A percentile compares a stretch with the other conserved stretches of the same genome.
Conservation (phyloP, 1,139 yeast genomes). For the Taphrina sp. region DNA sequence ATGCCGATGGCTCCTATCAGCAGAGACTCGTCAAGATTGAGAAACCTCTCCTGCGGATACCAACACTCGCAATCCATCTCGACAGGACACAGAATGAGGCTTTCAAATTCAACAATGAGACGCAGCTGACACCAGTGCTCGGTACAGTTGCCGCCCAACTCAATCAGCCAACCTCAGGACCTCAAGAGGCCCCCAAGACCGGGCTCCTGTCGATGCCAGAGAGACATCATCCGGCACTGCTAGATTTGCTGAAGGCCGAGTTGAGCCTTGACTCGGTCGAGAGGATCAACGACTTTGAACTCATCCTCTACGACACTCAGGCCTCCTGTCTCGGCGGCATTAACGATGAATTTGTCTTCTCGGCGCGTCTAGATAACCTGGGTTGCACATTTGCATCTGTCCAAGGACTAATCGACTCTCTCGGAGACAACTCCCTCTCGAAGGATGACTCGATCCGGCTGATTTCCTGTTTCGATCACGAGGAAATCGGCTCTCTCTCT, state of each 20-base stretch:
- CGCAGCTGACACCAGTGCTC: slow-evolving; percentile 81
- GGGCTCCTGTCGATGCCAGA: slow-evolving; percentile 43
- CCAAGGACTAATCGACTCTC: slow-evolving; percentile 63
- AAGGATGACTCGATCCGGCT: slow-evolving; percentile 59
- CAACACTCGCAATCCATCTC: slow-evolving; percentile 91
- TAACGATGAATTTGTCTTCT: slow-evolving; percentile 83
- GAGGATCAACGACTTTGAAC: slow-evolving; percentile 81
- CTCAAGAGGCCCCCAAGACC: not conserved
- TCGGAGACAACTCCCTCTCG: slow-evolving; percentile 38
- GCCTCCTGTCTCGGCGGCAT: slow-evolving; percentile 80
- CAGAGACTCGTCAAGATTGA: slow-evolving; percentile 75
- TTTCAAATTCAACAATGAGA: slow-evolving; percentile 86
- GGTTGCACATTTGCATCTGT: slow-evolving; percentile 53
- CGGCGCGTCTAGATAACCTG: slow-evolving; percentile 90
- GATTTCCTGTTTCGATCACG: slow-evolving; percentile 86
- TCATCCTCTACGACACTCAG: slow-evolving; percentile 83
- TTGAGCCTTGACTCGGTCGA: slow-evolving; percentile 49
- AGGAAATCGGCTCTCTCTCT: slow-evolving; percentile 87
- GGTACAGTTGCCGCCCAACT: slow-evolving; percentile 56
- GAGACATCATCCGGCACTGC: slow-evolving; percentile 75
- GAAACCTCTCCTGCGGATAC: slow-evolving; percentile 82
- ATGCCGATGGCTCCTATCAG: slow-evolving; percentile 49
- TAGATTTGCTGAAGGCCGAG: slow-evolving; percentile 67
- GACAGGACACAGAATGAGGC: slow-evolving; percentile 72
- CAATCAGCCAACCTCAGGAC: slow-evolving; percentile 34